These are phyloP conservation scores for Colletotrichum camelliae DNA, from an alignment of 2,329 filamentous ascomycete genomes.

Conservation along the genomic window DNA sequence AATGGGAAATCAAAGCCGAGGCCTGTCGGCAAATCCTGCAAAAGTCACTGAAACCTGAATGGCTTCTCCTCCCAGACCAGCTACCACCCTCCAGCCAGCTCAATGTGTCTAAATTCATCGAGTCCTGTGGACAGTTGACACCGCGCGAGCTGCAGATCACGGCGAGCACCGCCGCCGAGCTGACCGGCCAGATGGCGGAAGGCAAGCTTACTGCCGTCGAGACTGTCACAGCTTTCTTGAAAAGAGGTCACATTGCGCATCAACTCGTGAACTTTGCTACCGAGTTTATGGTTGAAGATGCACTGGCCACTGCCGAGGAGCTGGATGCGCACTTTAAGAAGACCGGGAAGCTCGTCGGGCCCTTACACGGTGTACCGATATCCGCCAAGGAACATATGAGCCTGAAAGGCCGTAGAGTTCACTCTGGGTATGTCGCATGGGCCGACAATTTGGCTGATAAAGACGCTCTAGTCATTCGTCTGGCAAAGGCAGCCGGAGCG, in stretches of 20 bases:
- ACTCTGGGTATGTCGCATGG: slow-evolving; percentile 38
- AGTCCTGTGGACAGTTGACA: slow-evolving; percentile 33
- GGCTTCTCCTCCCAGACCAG: not conserved
- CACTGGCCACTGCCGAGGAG: slow-evolving; percentile 39
- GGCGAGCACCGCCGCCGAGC: slow-evolving; percentile 33
- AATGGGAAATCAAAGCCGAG: slow-evolving; percentile 5
- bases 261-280: slow-evolving; percentile 39
- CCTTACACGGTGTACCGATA: slow-evolving; percentile 42
- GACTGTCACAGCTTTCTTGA: slow-evolving; percentile 49
- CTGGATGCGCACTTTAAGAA: slow-evolving; percentile 45
- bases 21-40: not conserved
- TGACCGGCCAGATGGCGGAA: slow-evolving; percentile 29
- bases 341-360: slow-evolving; percentile 48
- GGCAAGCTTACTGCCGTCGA: slow-evolving; percentile 38
- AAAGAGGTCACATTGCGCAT: slow-evolving; percentile 52
- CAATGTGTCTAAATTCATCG: slow-evolving; percentile 1
- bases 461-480: slow-evolving; percentile 35
- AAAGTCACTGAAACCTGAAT: not conserved
- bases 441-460: slow-evolving; percentile 37
- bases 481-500: slow-evolving; percentile 37
- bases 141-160: slow-evolving; percentile 42
- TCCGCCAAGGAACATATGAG: slow-evolving; percentile 27
- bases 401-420: slow-evolving; percentile 23
- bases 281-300: slow-evolving; percentile 42
- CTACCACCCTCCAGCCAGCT: not conserved